phyloP scores from a whole-genome alignment of 78 protist genomes.

The Dictyostelium firmibasis region DNA sequence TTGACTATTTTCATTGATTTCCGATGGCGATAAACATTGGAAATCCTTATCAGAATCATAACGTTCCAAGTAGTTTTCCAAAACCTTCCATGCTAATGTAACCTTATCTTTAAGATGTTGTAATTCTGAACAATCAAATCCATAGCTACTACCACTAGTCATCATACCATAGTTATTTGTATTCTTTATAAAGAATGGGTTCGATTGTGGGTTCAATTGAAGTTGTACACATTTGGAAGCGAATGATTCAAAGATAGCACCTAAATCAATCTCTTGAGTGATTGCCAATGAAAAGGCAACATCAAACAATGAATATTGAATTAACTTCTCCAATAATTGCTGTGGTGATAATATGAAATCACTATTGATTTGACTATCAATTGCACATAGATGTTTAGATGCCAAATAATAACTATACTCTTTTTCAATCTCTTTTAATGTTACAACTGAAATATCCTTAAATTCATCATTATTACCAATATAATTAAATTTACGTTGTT shows the following conservation, averaged over 20 bases:
- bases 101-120: conserved; percentile 2
- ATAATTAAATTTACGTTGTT: neutral
- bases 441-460: neutral
- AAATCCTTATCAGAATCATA: conserved; percentile 31
- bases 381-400: neutral
- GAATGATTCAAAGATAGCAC: conserved; percentile 26
- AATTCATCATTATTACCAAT: neutral
- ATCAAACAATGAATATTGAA: conserved; percentile 20
- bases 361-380: neutral
- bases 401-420: conserved; percentile 24
- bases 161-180: neutral
- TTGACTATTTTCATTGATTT: neutral
- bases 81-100: conserved; percentile 26
- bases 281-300: conserved; percentile 35
- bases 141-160: neutral
- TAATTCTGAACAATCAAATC: neutral
- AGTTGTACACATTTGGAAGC: conserved; percentile 39
- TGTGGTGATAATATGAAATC: conserved; percentile 17
- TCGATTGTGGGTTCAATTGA: conserved; percentile 28
- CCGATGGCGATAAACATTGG: conserved; percentile 26
- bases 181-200: neutral
- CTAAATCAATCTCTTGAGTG: conserved; percentile 20
- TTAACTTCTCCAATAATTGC: conserved; percentile 9
- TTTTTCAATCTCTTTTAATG: conserved; percentile 5
- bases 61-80: conserved; percentile 13